Base-by-base conservation (phyloP, 495 filamentous ascomycete genomes). In the Aspergillus steynii region DNA sequence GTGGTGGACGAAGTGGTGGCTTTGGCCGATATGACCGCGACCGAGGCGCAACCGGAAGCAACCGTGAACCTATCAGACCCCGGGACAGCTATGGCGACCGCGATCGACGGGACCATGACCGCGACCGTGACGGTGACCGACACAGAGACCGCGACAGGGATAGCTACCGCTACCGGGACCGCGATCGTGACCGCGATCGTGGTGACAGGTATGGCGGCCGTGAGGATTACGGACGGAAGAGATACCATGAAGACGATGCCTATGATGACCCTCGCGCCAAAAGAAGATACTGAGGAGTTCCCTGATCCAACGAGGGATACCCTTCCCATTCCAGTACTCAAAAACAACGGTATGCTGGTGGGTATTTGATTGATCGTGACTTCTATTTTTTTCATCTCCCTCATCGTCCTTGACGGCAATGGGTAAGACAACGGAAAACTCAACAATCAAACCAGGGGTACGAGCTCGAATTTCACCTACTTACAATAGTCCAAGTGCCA, bases 261-360 rank as follows among this genome's bases (percentile, higher is more conserved):
- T 87, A 91, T 70, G 90, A 94, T 65, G 90, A 95, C 72, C 86
- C 89, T 45, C 85, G 92, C 58, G 89, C 87, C 70, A 83, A 91
- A 68, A 85, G 90, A 73, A 87, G 90, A 68, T 93, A 93, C 79
- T 92, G 80, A 78, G 56, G 52, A 70, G 37, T 42, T 42, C 37
- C 37, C 14, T 42, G 37, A 42, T 42, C 12, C 37, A 8, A 42
- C 37, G 37, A 42, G 7, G 37, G 37, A 10, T 42, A 14, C 37
- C 9, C 50, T 48, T 65, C 45, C 51, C 62, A 63, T 61, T 65
- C 50, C 58, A 60, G 61, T 66, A 65, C 60, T 66, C 63, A 58
- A 57, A 60, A 42, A 29, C 8, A 45, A 65, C 65, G 70, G 72
- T 78, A 76, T 80, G 74, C 74, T 77, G 77, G 80, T 83, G 78